These are phyloP conservation scores for Fusarium siculi DNA, from an alignment of 2,329 filamentous ascomycete genomes.

Conservation along the genomic window DNA sequence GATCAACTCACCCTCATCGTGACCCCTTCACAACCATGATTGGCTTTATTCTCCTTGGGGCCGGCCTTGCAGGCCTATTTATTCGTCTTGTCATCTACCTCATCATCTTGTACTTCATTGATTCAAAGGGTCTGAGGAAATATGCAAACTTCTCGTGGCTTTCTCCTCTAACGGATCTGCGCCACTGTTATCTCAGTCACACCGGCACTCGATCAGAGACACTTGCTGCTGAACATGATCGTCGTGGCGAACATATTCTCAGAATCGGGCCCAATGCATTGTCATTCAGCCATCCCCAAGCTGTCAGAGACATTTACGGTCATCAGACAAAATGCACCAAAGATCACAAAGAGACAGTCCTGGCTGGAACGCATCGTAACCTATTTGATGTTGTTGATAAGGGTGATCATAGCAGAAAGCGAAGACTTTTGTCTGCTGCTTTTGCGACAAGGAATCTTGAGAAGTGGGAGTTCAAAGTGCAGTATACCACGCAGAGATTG, in stretches of 20 bases:
- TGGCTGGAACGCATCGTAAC: constrained; percentile 60
- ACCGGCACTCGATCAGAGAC: constrained; percentile 55
- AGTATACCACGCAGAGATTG: constrained; percentile 61
- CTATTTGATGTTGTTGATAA: constrained; percentile 64
- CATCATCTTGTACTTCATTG: constrained; percentile 23
- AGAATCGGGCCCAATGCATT: constrained; percentile 44
- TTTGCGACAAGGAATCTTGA: constrained; percentile 65
- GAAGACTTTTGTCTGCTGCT: constrained; percentile 60
- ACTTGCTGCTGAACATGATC: constrained; percentile 59
- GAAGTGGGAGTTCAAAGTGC: constrained; percentile 65
- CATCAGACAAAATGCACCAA: constrained; percentile 63
- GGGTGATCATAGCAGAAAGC: constrained; percentile 61
- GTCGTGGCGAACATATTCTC: constrained; percentile 43
- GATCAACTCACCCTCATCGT: background rate
- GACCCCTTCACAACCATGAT: background rate
- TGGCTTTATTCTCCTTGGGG: constrained; percentile 9
- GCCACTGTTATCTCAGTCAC: constrained; percentile 33
- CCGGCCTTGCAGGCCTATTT: background rate
- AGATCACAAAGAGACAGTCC: constrained; percentile 56
- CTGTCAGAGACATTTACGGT: constrained; percentile 50
- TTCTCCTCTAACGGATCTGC: constrained; percentile 36
- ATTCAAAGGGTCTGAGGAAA: constrained; percentile 51
- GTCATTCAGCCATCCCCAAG: constrained; percentile 36
- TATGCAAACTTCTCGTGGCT: constrained; percentile 35
- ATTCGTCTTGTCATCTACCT: constrained; percentile 32